Evolutionary conservation across 2,329 filamentous ascomycete species (phyloP).

Genomic region (Metarhizium anisopliae): DNA sequence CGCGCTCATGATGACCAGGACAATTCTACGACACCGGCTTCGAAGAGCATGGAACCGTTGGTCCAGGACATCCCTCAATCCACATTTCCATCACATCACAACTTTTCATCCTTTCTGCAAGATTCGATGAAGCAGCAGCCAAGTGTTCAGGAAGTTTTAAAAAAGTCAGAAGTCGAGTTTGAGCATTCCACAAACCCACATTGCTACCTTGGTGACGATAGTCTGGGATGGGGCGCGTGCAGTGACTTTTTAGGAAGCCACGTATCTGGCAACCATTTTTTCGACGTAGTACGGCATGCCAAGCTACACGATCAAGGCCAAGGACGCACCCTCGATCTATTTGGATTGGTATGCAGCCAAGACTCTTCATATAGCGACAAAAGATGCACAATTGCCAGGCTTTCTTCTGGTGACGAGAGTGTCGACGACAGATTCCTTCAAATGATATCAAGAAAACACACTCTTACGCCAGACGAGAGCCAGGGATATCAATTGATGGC

Average conservation of each 20-base stretch:
- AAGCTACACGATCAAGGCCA: not conserved
- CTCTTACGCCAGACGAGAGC: not conserved
- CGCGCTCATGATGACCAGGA: not conserved
- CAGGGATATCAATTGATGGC: slow-evolving; percentile 2
- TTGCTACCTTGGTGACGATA: not conserved
- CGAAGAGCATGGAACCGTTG: not conserved
- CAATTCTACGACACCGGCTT: not conserved
- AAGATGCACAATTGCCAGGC: not conserved
- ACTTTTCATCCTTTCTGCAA: not conserved
- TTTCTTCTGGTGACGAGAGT: not conserved
- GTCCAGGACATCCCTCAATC: not conserved
- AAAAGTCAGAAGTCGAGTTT: not conserved
- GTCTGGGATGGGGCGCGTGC: not conserved
- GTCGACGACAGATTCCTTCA: not conserved
- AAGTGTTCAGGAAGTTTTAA: not conserved
- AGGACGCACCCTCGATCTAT: not conserved
- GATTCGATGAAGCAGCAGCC: not conserved
- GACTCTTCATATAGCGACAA: not conserved
- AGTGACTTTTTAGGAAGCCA: not conserved
- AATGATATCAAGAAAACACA: not conserved
- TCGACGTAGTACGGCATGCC: not conserved
- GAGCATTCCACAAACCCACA: not conserved
- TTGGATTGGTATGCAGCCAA: slow-evolving; percentile 1
- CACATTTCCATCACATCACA: not conserved
- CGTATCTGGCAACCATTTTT: not conserved